These are phyloP conservation scores for Pseudocercospora crystallina DNA, from an alignment of 2,329 filamentous ascomycete species.

Conservation along the genomic window DNA sequence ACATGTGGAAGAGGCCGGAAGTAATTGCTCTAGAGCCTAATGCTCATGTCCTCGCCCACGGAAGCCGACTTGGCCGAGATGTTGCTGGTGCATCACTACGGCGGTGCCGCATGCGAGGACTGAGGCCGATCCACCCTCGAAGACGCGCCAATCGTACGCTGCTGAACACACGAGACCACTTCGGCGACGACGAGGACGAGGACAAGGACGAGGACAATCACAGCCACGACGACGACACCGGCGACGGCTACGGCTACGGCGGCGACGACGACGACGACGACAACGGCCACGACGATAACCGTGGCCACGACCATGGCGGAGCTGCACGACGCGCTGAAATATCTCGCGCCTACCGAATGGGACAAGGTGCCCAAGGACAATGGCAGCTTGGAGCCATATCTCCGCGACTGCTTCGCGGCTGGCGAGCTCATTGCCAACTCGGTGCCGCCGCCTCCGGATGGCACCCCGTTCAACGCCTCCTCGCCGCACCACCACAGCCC, in stretches of 20 bases:
- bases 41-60: too few relatives aligned
- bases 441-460: constrained; percentile 60
- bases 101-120: too few relatives aligned
- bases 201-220: too few relatives aligned
- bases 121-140: too few relatives aligned
- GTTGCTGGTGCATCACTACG: too few relatives aligned
- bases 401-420: constrained; percentile 47
- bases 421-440: constrained; percentile 74
- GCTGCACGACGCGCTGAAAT: constrained; percentile 48
- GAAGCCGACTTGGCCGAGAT: too few relatives aligned
- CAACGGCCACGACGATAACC: neutral
- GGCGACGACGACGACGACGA: constrained; percentile 1
- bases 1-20: too few relatives aligned
- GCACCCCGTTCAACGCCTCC: constrained; percentile 45
- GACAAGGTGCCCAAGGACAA: constrained; percentile 44
- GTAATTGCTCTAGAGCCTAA: too few relatives aligned
- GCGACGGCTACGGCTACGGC: constrained; percentile 31
- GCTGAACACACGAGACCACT: too few relatives aligned
- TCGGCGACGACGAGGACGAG: too few relatives aligned
- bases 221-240: too few relatives aligned
- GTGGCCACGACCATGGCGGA: constrained; percentile 34
- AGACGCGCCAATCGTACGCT: too few relatives aligned
- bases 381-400: constrained; percentile 38
- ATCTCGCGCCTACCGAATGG: constrained; percentile 46
- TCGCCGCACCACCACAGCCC: constrained; percentile 60